A percentile compares a stretch with the other conserved stretches of the same genome.
Evolutionary conservation across 2,329 filamentous ascomycete species (phyloP).

Genomic region (Talaromyces amestolkiae): DNA sequence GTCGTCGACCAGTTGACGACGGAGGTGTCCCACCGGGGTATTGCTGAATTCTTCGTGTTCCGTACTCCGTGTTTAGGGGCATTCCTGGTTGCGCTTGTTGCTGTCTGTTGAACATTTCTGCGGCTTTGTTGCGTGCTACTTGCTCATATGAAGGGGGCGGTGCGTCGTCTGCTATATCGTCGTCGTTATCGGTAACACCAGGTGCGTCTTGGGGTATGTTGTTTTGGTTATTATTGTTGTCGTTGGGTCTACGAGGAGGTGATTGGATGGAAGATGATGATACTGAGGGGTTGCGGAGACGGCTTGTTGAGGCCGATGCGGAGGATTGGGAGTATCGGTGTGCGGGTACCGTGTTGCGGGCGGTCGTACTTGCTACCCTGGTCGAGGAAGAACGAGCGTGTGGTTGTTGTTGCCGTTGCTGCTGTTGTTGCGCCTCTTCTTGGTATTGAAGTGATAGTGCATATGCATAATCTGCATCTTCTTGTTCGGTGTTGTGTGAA

Average conservation of each 20-base stretch:
- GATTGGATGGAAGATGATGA: conserved; percentile 1
- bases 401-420: conserved; percentile 50
- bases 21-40: conserved; percentile 10
- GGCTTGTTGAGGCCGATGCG: not conserved
- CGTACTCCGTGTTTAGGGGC: not conserved
- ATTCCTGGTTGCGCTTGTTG: not conserved
- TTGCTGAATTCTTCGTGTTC: not conserved
- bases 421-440: conserved; percentile 72
- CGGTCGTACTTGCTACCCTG: not conserved
- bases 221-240: conserved; percentile 39
- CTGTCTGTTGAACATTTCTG: conserved; percentile 33
- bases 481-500: conserved; percentile 58
- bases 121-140: conserved; percentile 56
- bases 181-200: conserved; percentile 28
- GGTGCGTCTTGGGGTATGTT: conserved; percentile 29
- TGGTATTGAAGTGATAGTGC: conserved; percentile 89
- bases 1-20: conserved; percentile 11
- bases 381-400: conserved; percentile 20
- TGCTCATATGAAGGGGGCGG: conserved; percentile 67
- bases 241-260: not conserved
- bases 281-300: not conserved
- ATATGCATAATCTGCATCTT: conserved; percentile 69
- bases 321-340: conserved; percentile 17
- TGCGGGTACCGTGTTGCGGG: not conserved
- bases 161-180: conserved; percentile 43